Conservation (phyloP, 192 early-diverging fungal species). For the Backusella circina region DNA sequence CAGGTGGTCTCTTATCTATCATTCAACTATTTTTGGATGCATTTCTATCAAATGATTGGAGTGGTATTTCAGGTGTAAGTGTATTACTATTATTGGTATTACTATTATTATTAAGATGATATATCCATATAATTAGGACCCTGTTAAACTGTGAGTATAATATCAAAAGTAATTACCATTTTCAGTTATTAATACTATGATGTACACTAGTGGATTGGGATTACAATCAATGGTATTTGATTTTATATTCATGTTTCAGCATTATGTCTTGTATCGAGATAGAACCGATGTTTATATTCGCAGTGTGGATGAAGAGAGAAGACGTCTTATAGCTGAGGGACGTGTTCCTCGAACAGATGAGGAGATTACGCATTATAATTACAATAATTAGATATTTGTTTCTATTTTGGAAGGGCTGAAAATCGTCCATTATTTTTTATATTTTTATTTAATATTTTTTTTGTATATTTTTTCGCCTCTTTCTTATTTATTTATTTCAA, state of each 20-base stretch:
- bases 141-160: conserved; percentile 55
- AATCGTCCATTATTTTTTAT: neutral
- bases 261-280: conserved; percentile 72
- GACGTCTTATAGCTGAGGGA: conserved; percentile 27
- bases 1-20: conserved; percentile 76
- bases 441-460: neutral
- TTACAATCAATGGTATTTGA: conserved; percentile 80
- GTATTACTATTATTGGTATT: neutral
- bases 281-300: conserved; percentile 30
- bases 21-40: conserved; percentile 78
- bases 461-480: neutral
- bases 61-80: conserved; percentile 54
- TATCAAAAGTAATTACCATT: neutral
- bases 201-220: conserved; percentile 77
- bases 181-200: too few species aligned
- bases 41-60: conserved; percentile 53
- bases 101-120: neutral
- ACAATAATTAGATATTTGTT: neutral
- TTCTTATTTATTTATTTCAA: neutral
- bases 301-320: conserved; percentile 32
- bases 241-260: conserved; percentile 77
- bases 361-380: neutral
- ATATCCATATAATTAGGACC: conserved; percentile 31
- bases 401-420: neutral
- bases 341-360: conserved; percentile 5